A percentile compares a stretch with the other conserved stretches of the same genome.
These are phyloP conservation scores for Flaveria bidentis DNA, from an alignment of 129 eudicot species.

Conservation along the genomic window DNA sequence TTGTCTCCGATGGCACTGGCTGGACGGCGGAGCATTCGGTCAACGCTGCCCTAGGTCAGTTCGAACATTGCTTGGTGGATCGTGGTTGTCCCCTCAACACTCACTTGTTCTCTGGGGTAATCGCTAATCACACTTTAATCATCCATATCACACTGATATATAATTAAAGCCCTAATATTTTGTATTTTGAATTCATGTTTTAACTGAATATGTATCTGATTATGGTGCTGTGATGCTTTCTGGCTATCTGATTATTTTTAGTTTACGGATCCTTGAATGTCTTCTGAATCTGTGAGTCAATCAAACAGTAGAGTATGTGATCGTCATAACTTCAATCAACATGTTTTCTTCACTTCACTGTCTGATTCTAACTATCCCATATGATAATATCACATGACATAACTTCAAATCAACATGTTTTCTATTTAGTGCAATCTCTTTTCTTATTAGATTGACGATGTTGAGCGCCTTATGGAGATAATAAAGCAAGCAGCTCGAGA, in stretches of 20 bases:
- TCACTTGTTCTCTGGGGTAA: constrained; percentile 91
- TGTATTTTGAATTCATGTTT: too few relatives aligned
- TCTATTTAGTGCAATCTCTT: too few relatives aligned
- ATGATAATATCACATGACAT: too few relatives aligned
- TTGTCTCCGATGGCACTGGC: constrained; percentile 98
- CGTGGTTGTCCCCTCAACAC: constrained; percentile 78
- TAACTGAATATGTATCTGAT: too few relatives aligned
- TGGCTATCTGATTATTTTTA: too few relatives aligned
- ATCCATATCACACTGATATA: too few relatives aligned
- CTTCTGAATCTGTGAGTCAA: not conserved
- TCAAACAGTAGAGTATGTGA: not conserved
- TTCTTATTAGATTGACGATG: constrained; percentile 60
- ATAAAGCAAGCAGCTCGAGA: constrained; percentile 89
- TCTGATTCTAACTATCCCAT: too few relatives aligned
- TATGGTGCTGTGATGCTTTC: too few relatives aligned
- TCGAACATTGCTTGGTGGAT: constrained; percentile 83
- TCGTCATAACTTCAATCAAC: not conserved
- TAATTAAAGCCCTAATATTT: not conserved
- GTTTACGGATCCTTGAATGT: not conserved
- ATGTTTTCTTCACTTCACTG: not conserved
- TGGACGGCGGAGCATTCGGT: constrained; percentile 96
- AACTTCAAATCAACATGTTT: too few relatives aligned
- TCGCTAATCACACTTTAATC: constrained; percentile 1
- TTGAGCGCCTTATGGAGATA: constrained; percentile 70
- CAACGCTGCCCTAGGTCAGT: constrained; percentile 88